phyloP scores from a whole-genome alignment of 2,329 filamentous ascomycete species.

The Apiospora koreana region DNA sequence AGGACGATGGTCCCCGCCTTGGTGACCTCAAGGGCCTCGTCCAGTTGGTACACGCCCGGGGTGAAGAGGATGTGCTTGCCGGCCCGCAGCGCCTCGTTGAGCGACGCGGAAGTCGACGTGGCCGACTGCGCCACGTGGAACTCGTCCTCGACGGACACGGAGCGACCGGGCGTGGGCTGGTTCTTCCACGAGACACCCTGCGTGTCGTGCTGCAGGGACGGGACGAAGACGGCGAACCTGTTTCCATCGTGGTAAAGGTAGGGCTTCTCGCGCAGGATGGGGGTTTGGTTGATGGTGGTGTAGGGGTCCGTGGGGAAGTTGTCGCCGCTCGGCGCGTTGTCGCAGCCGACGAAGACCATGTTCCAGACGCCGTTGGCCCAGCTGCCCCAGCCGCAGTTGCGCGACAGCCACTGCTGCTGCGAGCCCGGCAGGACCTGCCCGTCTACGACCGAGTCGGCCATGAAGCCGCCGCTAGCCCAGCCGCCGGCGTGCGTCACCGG shows the following conservation, averaged over 20 bases:
- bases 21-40: conserved; percentile 26
- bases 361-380: conserved; percentile 38
- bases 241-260: conserved; percentile 27
- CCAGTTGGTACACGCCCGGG: conserved; percentile 33
- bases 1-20: conserved; percentile 30
- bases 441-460: conserved; percentile 35
- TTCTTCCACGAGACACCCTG: conserved; percentile 31
- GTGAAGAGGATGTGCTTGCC: conserved; percentile 34
- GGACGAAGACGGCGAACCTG: conserved; percentile 31
- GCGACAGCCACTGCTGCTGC: conserved; percentile 36
- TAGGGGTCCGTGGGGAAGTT: conserved; percentile 30
- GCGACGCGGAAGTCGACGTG: conserved; percentile 23
- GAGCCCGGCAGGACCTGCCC: conserved; percentile 33
- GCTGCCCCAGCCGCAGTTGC: conserved; percentile 33
- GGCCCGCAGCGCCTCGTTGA: conserved; percentile 29
- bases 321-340: conserved; percentile 28
- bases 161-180: conserved; percentile 27
- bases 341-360: conserved; percentile 35
- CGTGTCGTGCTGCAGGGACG: conserved; percentile 28
- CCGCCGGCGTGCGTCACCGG: conserved; percentile 31
- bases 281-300: conserved; percentile 30
- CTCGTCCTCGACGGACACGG: conserved; percentile 26
- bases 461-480: conserved; percentile 35
- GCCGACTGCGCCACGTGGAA: conserved; percentile 29
- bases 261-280: conserved; percentile 34